Evolutionary conservation across 2,329 filamentous ascomycete species (phyloP).

Genomic region (Exophiala bonariae): DNA sequence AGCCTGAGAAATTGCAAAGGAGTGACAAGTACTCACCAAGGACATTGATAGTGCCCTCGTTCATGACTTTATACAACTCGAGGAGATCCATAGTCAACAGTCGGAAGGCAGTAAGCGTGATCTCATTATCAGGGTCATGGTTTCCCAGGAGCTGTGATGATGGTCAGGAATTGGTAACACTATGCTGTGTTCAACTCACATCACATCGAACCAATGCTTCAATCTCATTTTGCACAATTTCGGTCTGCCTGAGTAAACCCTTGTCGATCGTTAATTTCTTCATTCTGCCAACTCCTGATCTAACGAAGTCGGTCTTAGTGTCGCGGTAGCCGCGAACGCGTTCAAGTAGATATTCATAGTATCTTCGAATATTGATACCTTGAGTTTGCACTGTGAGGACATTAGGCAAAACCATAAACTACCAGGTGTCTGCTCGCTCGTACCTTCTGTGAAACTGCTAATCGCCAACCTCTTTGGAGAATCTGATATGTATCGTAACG

Average conservation of each 20-base stretch:
- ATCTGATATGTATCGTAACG: constrained; percentile 78
- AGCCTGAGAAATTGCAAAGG: constrained; percentile 21
- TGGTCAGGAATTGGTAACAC: constrained; percentile 23
- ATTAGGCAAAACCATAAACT: too few relatives aligned
- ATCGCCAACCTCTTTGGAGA: constrained; percentile 82
- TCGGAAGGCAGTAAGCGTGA: constrained; percentile 89
- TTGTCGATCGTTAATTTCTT: constrained; percentile 89
- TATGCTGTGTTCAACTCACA: constrained; percentile 53
- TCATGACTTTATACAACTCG: constrained; percentile 89
- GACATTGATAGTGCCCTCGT: constrained; percentile 96
- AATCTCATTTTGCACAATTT: constrained; percentile 85
- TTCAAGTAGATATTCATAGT: constrained; percentile 81
- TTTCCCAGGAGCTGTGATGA: constrained; percentile 72
- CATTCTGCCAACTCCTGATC: constrained; percentile 75
- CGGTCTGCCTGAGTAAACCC: constrained; percentile 86
- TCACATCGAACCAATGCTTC: constrained; percentile 84
- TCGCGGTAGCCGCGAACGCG: constrained; percentile 79
- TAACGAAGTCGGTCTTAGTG: constrained; percentile 87
- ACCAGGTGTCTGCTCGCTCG: too few relatives aligned
- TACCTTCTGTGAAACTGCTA: constrained; percentile 89
- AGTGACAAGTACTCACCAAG: constrained; percentile 62
- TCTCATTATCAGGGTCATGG: constrained; percentile 89
- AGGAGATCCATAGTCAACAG: constrained; percentile 87
- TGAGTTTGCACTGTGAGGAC: constrained; percentile 76
- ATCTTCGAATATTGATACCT: constrained; percentile 89